Evolutionary conservation across 768 basidiomycete genomes (phyloP), one percentile per base, ranked within the genome.

Genomic region (Pleurotus salmoneostramineus): DNA sequence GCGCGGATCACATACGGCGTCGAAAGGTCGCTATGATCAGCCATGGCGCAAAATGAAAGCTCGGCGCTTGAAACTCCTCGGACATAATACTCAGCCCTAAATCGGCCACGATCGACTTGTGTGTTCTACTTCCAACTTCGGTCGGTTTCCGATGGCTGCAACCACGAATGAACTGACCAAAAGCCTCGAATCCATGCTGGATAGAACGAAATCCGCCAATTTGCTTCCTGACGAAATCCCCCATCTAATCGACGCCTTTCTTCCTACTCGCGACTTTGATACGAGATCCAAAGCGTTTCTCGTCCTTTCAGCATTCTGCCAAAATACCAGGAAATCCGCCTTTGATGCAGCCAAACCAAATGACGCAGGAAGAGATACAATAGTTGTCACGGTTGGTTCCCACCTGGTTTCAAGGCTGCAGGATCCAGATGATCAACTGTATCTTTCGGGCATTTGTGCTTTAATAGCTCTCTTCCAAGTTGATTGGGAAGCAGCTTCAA

Each of bases 381-480:
- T 93, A 35, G 72, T 70, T 50, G 74, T 72, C 34, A 64, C 76
- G 11, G 84, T 93, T 61, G 72, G 79, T 21, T 79, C 82, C 32
- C 64, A 74, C 0, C 68, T 89, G 35, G 62, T 79, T 6, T 69
- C 75, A 10, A 74, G 75, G 44, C 74, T 93, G 7, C 72, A 79
- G 35, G 85, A 86, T 46, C 78, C 81, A 2, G 74, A 82, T 15
- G 85, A 89, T 67, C 58, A 65, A 8, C 74, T 77, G 36, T 69
- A 84, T 31, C 71, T 87, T 14, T 70, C 74, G 11, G 85, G 84
- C 8, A 70, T 89, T 40, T 79, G 83, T 1, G 87, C 93, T 68
- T 76, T 94, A 50, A 75, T 80, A n/a, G 91, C 90, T 0, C 74
- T 95, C 15, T 92, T 93, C 65, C 91, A 93, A 67, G 83, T 93